These are phyloP conservation scores for Glycine latifolia DNA, from an alignment of 306 rosid genomes.

Conservation along the genomic window DNA sequence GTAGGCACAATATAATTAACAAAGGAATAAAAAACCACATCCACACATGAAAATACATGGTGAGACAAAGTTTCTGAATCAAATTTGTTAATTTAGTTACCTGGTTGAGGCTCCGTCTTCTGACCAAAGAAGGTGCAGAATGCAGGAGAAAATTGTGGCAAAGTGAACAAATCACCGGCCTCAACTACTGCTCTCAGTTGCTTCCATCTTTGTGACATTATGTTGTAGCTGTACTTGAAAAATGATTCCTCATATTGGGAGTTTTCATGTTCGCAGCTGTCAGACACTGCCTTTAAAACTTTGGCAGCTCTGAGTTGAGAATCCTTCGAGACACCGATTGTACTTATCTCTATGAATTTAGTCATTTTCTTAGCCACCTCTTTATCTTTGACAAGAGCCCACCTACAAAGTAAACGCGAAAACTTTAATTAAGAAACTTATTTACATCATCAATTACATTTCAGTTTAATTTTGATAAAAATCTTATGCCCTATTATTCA, in stretches of 20 bases:
- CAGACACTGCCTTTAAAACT: conserved; percentile 63
- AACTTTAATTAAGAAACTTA: neutral
- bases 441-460: neutral
- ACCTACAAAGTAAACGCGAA: conserved; percentile 50
- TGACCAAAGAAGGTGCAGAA: conserved; percentile 63
- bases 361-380: conserved; percentile 79
- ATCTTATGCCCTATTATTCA: neutral
- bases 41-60: neutral
- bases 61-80: neutral
- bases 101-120: conserved; percentile 66
- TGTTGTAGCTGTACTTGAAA: conserved; percentile 57
- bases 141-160: conserved; percentile 60
- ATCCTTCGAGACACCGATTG: conserved; percentile 93
- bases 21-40: too few relatives aligned
- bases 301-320: conserved; percentile 91
- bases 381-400: conserved; percentile 86
- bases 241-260: conserved; percentile 52
- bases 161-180: conserved; percentile 54
- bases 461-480: neutral
- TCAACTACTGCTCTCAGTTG: conserved; percentile 62
- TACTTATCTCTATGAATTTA: conserved; percentile 72
- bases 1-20: neutral
- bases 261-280: conserved; percentile 52
- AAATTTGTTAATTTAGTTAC: conserved; percentile 45
- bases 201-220: conserved; percentile 76